These are phyloP conservation scores for Stereocaulon alpinum DNA, from an alignment of 495 filamentous ascomycete genomes.

Conservation along the genomic window DNA sequence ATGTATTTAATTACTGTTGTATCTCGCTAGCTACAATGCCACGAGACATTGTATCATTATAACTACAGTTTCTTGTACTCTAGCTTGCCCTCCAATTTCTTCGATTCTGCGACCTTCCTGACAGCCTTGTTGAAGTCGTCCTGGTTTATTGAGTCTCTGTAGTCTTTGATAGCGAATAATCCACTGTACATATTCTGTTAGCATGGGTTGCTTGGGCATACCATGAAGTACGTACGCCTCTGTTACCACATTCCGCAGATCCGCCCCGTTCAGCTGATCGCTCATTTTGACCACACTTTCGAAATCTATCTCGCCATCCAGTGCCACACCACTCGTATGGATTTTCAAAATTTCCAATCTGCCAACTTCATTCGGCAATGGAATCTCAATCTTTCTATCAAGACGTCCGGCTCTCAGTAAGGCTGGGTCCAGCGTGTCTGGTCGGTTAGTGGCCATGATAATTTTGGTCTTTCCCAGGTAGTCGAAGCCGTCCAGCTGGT, in stretches of 20 bases:
- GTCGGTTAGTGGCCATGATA: conserved; percentile 99
- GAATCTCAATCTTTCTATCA: conserved; percentile 98
- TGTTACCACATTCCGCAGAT: conserved; percentile 95
- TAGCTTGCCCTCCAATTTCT: conserved; percentile 96
- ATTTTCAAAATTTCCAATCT: conserved; percentile 98
- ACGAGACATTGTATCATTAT: conserved; percentile 11
- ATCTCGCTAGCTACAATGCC: conserved; percentile 14
- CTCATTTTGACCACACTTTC: conserved; percentile 99
- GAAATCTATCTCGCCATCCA: conserved; percentile 95
- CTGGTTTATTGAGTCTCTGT: conserved; percentile 88
- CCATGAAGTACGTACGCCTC: conserved; percentile 66
- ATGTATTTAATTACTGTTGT: not conserved
- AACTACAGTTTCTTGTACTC: conserved; percentile 93
- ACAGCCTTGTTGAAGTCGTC: conserved; percentile 99
- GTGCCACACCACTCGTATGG: conserved; percentile 72
- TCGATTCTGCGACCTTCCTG: conserved; percentile 88
- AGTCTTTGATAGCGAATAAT: conserved; percentile 94
- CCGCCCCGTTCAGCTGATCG: conserved; percentile 93
- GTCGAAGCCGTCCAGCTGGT: conserved; percentile 98
- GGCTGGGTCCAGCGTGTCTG: conserved; percentile 94
- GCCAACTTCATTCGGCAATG: conserved; percentile 96
- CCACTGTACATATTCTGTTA: conserved; percentile 44
- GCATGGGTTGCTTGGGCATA: conserved; percentile 2
- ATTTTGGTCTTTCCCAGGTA: conserved; percentile 99
- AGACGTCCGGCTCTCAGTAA: conserved; percentile 86